Evolutionary conservation across 768 basidiomycete genomes (phyloP).

Genomic region (Leccinum variicolor): DNA sequence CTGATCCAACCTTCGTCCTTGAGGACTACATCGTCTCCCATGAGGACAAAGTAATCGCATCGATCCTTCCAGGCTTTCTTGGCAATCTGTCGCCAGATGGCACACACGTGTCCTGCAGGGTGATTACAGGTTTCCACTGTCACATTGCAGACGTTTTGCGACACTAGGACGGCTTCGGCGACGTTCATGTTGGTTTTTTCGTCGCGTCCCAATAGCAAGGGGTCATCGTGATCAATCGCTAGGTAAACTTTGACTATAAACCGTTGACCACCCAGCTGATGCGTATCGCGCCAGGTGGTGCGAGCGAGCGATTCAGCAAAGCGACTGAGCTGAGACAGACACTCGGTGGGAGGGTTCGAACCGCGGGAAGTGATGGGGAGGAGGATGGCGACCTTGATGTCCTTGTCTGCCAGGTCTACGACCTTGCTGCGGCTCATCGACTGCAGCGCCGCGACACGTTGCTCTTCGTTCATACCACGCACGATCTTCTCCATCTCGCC

Average conservation of each 20-base stretch:
- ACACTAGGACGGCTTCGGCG: constrained; percentile 36
- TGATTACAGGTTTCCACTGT: constrained; percentile 35
- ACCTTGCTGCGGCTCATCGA: constrained; percentile 35
- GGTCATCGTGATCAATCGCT: constrained; percentile 50
- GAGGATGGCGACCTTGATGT: constrained; percentile 47
- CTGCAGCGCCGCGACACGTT: constrained; percentile 17
- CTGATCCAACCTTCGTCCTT: constrained; percentile 53
- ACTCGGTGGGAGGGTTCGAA: constrained; percentile 30
- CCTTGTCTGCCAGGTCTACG: constrained; percentile 33
- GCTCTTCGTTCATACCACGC: not conserved
- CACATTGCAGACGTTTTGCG: constrained; percentile 37
- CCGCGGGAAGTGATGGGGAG: constrained; percentile 58
- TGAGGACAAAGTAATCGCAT: constrained; percentile 49
- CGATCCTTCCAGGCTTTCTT: constrained; percentile 43
- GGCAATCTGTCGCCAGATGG: constrained; percentile 52
- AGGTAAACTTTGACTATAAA: constrained; percentile 47
- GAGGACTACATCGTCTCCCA: constrained; percentile 56
- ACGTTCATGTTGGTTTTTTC: constrained; percentile 21
- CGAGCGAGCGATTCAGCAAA: constrained; percentile 43
- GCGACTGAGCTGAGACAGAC: constrained; percentile 37
- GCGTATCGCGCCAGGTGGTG: constrained; percentile 47
- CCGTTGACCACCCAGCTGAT: constrained; percentile 25
- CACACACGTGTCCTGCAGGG: constrained; percentile 48
- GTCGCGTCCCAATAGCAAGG: constrained; percentile 30
- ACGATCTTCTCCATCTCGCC: constrained; percentile 32